These are phyloP conservation scores for Vitis cinerea DNA, from an alignment of 164 flowering plant species.

Conservation along the genomic window DNA sequence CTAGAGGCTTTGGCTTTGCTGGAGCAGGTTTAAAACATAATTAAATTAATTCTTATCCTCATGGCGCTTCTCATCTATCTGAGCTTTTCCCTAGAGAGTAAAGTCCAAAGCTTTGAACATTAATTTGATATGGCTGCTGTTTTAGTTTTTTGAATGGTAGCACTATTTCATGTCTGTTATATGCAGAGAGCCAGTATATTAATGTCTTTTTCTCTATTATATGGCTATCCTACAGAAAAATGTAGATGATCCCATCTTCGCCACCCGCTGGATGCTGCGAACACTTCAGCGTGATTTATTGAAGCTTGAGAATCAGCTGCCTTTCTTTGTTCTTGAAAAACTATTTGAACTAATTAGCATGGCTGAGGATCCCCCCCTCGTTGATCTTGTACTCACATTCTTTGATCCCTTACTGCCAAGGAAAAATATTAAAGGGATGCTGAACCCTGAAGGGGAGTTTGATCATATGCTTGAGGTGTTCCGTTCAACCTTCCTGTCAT, in stretches of 20 bases:
- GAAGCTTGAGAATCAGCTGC: constrained; percentile 41
- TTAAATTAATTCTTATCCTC: too few relatives aligned
- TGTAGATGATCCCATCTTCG: constrained; percentile 23
- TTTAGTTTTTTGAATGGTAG: too few relatives aligned
- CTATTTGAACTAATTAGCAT: constrained; percentile 14
- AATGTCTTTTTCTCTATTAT: not conserved
- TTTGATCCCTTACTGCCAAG: constrained; percentile 27
- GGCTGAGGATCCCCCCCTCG: constrained; percentile 12
- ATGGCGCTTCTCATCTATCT: too few relatives aligned
- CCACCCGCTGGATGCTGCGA: constrained; percentile 30
- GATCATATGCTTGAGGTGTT: constrained; percentile 29
- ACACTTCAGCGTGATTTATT: constrained; percentile 29
- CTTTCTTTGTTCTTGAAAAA: constrained; percentile 24
- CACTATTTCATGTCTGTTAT: too few relatives aligned
- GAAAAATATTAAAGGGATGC: not conserved
- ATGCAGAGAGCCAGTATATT: not conserved
- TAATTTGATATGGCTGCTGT: too few relatives aligned
- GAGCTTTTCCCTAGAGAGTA: too few relatives aligned
- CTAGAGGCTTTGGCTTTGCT: too few relatives aligned
- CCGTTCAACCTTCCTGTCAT: constrained; percentile 20
- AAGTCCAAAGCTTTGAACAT: too few relatives aligned
- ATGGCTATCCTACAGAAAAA: constrained; percentile 2
- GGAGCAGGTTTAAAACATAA: too few relatives aligned
- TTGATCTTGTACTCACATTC: constrained; percentile 21
- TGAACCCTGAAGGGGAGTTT: not conserved